Conservation (phyloP, 2,329 filamentous ascomycete species). For the Pestalotiopsis sp. region DNA sequence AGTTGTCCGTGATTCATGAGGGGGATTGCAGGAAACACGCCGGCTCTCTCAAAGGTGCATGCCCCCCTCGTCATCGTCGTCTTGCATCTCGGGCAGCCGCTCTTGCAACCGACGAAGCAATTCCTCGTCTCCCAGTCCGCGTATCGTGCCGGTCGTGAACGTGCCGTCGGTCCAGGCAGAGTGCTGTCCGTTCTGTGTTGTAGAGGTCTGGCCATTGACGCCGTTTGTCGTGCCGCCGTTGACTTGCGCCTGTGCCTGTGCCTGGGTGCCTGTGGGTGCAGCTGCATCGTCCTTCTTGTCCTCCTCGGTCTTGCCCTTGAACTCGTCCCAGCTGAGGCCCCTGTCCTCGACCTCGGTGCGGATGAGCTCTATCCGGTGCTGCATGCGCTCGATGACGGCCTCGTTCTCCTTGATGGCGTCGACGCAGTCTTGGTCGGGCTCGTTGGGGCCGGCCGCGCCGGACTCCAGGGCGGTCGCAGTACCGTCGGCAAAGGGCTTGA, state of each 20-base stretch:
- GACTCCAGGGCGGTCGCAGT: constrained; percentile 34
- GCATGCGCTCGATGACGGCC: constrained; percentile 68
- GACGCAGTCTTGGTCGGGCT: constrained; percentile 70
- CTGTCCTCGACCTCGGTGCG: constrained; percentile 65
- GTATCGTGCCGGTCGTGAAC: constrained; percentile 62
- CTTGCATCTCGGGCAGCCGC: constrained; percentile 50
- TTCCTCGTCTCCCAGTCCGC: constrained; percentile 61
- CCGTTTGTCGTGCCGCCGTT: constrained; percentile 21
- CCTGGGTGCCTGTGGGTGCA: constrained; percentile 13
- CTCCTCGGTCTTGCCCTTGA: constrained; percentile 48
- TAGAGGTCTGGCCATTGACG: constrained; percentile 26
- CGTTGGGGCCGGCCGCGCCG: constrained; percentile 21
- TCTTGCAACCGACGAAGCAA: constrained; percentile 58
- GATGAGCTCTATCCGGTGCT: constrained; percentile 65
- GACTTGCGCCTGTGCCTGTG: constrained; percentile 7
- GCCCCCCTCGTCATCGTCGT: constrained; percentile 40
- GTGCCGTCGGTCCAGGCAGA: constrained; percentile 66
- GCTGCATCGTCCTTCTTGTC: constrained; percentile 17
- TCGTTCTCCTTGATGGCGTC: constrained; percentile 77
- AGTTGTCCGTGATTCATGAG: background rate
- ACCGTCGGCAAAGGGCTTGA: constrained; percentile 68
- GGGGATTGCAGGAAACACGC: background rate
- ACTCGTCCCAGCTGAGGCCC: constrained; percentile 60
- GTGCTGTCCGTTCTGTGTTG: constrained; percentile 23
- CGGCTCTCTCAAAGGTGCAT: constrained; percentile 8